Base-by-base conservation (phyloP, 805 yeast genomes). In the Tetrapisispora arboricola region DNA sequence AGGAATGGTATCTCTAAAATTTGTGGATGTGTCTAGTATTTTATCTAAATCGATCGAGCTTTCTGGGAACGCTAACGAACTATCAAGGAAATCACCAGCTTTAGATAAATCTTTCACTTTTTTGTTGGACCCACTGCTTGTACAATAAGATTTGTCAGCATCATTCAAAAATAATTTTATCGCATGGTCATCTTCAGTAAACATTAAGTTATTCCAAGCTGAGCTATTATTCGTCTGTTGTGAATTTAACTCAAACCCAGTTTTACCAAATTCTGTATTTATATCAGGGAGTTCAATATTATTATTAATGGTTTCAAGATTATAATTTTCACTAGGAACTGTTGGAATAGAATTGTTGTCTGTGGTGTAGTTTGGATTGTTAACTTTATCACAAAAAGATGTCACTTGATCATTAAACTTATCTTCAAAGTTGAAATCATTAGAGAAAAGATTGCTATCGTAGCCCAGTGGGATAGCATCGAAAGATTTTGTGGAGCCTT, bases 311-410 rank as follows among this genome's bases (percentile, higher is more conserved):
- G 12, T 15, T 9, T 36, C 31, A 11, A n/a, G 10, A 20, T 28
- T 28, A 21, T 27, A 20, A 20, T 11, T 11, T 4, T 28, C 32
- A 4, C 13, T n/a, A 3, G 10, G 10, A 6, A 26, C 22, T 12
- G 36, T 27, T 29, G 38, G 42, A 25, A 28, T 18, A 21, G 19
- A 38, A 15, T 39, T 28, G 10, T 27, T 19, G 15, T 28, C 36
- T 6, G 42, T 16, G 17, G 34, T 17, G 62, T 96, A 88, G 1
- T 87, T 96, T 58, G 77, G 72, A 46, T 75, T 73, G 10, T 34
- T 34, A 55, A 90, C 70, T 50, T 78, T 75, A 20, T 73, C 73
- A 56, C 97, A 90, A 57, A 90, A 90, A 22, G 75, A 76, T 44
- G 74, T 72, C 41, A 80, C 78, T 49, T 80, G 78, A 55, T 84